phyloP scores from a whole-genome alignment of 805 yeast species.

The Candida incommunis region DNA sequence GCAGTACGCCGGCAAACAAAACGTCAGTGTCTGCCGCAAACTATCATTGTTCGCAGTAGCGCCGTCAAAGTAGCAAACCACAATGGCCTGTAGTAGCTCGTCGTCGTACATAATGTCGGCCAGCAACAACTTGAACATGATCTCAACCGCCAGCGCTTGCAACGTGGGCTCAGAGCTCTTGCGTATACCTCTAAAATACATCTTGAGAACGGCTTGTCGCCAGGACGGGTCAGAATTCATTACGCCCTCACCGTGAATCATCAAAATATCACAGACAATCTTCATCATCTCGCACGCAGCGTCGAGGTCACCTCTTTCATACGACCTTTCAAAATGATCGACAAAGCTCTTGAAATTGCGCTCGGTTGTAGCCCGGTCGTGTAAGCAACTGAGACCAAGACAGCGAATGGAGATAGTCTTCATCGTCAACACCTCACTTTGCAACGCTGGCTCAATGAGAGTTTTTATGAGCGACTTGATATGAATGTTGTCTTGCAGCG shows the following conservation, averaged over 20 bases:
- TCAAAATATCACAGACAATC: slow-evolving; percentile 62
- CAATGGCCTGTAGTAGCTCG: slow-evolving; percentile 43
- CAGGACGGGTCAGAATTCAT: slow-evolving; percentile 48
- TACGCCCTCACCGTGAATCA: slow-evolving; percentile 60
- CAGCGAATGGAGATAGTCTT: slow-evolving; percentile 58
- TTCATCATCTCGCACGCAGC: slow-evolving; percentile 50
- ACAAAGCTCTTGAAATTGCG: slow-evolving; percentile 14
- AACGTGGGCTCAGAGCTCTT: slow-evolving; percentile 38
- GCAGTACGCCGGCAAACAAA: slow-evolving; percentile 79
- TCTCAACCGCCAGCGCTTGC: slow-evolving; percentile 75
- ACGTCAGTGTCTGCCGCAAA: slow-evolving; percentile 65
- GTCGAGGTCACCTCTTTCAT: slow-evolving; percentile 49
- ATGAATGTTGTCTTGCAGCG: slow-evolving; percentile 49
- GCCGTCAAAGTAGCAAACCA: slow-evolving; percentile 67
- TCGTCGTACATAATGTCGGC: slow-evolving; percentile 63
- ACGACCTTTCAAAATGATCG: slow-evolving; percentile 54
- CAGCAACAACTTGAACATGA: slow-evolving; percentile 66
- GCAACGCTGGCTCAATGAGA: slow-evolving; percentile 68
- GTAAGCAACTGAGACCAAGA: slow-evolving; percentile 64
- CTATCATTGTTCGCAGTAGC: slow-evolving; percentile 45
- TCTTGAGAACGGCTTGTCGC: slow-evolving; percentile 42
- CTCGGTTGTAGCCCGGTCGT: slow-evolving; percentile 47
- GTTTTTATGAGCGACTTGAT: slow-evolving; percentile 58
- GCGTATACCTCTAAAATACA: slow-evolving; percentile 53
- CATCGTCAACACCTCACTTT: slow-evolving; percentile 38